phyloP scores from a whole-genome alignment of 148 eudicot genomes.

The Heliamphora exappendiculata region DNA sequence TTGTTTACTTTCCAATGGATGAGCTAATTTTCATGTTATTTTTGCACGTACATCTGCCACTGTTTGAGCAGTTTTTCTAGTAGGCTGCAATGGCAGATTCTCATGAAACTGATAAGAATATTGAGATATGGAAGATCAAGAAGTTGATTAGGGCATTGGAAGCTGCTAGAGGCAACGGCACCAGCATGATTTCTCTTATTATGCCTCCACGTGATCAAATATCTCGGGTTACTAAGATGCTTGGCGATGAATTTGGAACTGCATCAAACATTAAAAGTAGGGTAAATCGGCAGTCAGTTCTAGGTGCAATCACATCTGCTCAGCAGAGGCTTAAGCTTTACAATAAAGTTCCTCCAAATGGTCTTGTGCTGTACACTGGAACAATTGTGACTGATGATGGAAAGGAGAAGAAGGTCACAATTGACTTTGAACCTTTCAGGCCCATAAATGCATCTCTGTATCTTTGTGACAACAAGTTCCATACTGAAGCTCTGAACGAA shows the following conservation, averaged over 20 bases:
- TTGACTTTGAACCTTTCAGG: constrained; percentile 26
- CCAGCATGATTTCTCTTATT: constrained; percentile 30
- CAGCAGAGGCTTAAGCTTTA: constrained; percentile 30
- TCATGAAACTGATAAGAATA: constrained; percentile 26
- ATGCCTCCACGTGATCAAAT: constrained; percentile 31
- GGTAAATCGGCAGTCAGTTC: constrained; percentile 25
- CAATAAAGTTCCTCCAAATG: constrained; percentile 24
- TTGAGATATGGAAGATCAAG: constrained; percentile 30
- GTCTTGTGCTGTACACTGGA: constrained; percentile 27
- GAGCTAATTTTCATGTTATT: background rate
- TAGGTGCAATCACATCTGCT: constrained; percentile 27
- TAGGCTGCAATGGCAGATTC: constrained; percentile 20
- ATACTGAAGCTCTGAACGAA: constrained; percentile 24
- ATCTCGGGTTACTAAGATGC: constrained; percentile 26
- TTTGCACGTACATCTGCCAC: constrained; percentile 13
- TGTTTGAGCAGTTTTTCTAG: background rate
- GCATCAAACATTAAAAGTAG: constrained; percentile 27
- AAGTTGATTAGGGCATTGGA: constrained; percentile 24
- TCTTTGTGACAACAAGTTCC: constrained; percentile 28
- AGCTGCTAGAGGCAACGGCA: constrained; percentile 31
- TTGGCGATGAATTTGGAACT: constrained; percentile 27
- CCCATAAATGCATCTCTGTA: constrained; percentile 25
- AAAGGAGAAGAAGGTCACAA: constrained; percentile 26
- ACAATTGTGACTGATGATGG: constrained; percentile 24
- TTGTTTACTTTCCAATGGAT: background rate